Base-by-base conservation (phyloP, 2,329 filamentous ascomycete species). In the Dichotomopilus funicola region DNA sequence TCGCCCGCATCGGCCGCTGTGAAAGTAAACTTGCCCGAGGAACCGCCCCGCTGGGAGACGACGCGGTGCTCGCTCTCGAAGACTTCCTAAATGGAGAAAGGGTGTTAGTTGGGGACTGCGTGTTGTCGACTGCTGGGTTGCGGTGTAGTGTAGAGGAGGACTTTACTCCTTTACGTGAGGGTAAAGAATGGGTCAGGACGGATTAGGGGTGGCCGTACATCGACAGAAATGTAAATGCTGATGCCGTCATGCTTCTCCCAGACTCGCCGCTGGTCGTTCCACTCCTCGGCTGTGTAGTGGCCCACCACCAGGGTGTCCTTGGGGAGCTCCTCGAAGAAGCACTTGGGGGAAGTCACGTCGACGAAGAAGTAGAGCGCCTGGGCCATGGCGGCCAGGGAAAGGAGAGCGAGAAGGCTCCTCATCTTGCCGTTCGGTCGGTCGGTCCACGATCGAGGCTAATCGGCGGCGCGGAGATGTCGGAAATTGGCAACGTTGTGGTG, bases 61-160 rank as follows among this genome's bases (percentile, higher is more conserved):
- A 99, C 88, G 61, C 91, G 91, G 81, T 99, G 94, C 78, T 97
- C 87, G 73, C 95, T 92, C 80, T 97, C 91, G 74, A 99, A 99
- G 67, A 87, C 82, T 78, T 99, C 94, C 82, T 87, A 48, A 10
- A 9, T 34, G n/a, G 43, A 47, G n/a, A 11, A 53, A 56, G 55
- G 45, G 12, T 37, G 47, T 55, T 54, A 47, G 58, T 9, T 38
- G 13, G 33, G 5, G 7, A 43, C 35, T 44, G 19, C 19, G 19
- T 27, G 19, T 27, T 27, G 19, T 27, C 19, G 19, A 27, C 19
- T 27, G 19, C 19, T 27, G 19, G 19, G 19, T 27, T 27, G 19
- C 19, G 19, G 19, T 27, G 19, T 27, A 27, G 19, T 27, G 19
- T 27, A 37, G 12, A 33, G 5, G 27, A 27, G 4, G 12, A 27